Conservation (phyloP, 805 yeast genomes). For the Teunomyces panamensis region DNA sequence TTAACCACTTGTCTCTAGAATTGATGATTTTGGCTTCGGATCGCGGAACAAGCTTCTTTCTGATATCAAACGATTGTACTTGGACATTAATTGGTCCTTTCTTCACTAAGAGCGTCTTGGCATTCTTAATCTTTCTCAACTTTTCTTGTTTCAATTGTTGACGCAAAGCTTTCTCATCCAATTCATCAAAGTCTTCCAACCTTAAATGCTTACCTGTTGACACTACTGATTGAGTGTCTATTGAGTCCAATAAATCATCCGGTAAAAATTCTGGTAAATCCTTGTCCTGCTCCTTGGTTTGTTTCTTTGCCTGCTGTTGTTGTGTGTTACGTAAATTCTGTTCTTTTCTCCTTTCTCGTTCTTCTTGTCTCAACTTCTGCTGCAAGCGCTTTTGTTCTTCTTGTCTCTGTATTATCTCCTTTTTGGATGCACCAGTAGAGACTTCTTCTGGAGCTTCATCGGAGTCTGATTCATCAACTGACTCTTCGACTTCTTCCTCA, state of each 20-base stretch:
- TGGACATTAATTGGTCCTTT: slow-evolving; percentile 42
- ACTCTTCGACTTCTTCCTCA: slow-evolving; percentile 11
- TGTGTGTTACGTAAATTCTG: slow-evolving; percentile 29
- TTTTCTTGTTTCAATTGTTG: slow-evolving; percentile 33
- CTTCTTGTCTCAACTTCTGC: slow-evolving; percentile 23
- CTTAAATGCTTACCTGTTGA: slow-evolving; percentile 27
- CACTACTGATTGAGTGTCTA: slow-evolving; percentile 11
- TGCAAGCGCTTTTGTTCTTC: slow-evolving; percentile 19
- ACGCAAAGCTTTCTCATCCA: slow-evolving; percentile 23
- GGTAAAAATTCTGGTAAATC: slow-evolving; percentile 42
- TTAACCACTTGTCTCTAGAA: slow-evolving; percentile 38
- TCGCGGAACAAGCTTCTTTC: slow-evolving; percentile 31
- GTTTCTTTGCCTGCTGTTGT: slow-evolving; percentile 33
- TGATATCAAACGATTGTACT: slow-evolving; percentile 23
- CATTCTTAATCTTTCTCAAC: slow-evolving; percentile 23
- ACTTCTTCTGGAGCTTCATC: slow-evolving; percentile 48
- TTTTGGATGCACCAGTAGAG: slow-evolving; percentile 27
- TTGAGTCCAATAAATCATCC: slow-evolving; percentile 32
- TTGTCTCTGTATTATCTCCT: slow-evolving; percentile 24
- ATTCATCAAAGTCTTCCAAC: slow-evolving; percentile 31
- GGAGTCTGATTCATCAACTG: slow-evolving; percentile 17
- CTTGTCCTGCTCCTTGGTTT: slow-evolving; percentile 14
- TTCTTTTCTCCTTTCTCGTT: slow-evolving; percentile 35
- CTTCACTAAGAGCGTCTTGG: slow-evolving; percentile 24
- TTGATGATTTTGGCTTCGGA: slow-evolving; percentile 32